Evolutionary conservation across 768 basidiomycete species (phyloP), one percentile per base, ranked within the genome.

Genomic region (Xerocomus spinulosus): DNA sequence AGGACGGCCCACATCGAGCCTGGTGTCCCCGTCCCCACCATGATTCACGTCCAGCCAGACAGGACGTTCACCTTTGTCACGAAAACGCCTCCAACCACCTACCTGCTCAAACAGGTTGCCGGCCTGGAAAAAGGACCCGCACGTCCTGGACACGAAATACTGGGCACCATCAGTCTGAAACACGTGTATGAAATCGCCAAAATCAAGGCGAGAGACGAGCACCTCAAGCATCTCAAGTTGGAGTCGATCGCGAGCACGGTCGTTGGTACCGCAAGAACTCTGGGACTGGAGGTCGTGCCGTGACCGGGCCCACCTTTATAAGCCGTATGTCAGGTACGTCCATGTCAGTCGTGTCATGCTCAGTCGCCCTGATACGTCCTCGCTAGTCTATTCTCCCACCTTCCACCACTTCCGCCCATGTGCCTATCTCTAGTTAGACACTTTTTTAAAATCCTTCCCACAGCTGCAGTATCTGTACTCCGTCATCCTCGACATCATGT

Each of bases 101-200:
- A 90, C 70, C 85, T 99, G 53, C 77, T 99, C 60, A 96, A 95
- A 72, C 84, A 87, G 66, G 85, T 87, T 33, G 83, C 92, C 35
- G 87, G 87, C 13, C 81, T 97, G 61, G 88, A 92, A 62, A 93
- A 92, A 70, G 95, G 93, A 14, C 82, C 90, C 39, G 88, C 82
- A 36, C 82, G 82, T 61, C 84, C 90, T 59, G 82, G 91, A 49
- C 80, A 87, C 70, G 85, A 88, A 61, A 73, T 77, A 50, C 74
- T 81, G 52, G 91, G 86, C 42, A 92, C 87, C 38, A 77, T 98
- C 67, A 88, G 81, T 63, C 78, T 98, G 60, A 99, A 99, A 76
- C 94, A 97, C 75, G 80, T 98, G 65, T 97, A 93, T 69, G 96
- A 98, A 76, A 96, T 99, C 65, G 92, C 95, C 30, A 95, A 90